Conservation (phyloP, 208 protist species). For the Novymonas esmeraldas region DNA sequence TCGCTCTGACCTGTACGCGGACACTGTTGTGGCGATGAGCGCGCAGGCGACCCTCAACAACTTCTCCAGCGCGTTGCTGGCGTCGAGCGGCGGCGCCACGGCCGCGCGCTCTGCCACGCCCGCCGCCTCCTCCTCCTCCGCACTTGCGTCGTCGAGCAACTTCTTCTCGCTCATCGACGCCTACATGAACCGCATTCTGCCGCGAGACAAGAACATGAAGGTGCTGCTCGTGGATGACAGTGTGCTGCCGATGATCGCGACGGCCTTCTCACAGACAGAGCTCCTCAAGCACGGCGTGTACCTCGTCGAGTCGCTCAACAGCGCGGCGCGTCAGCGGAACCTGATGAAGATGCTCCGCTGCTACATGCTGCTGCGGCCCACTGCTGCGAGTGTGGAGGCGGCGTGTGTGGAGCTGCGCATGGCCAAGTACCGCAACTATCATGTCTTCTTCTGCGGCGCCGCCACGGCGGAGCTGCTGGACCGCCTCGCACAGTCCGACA, state of each 20-base stretch:
- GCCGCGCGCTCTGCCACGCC: not conserved
- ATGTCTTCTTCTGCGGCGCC: slow-evolving; percentile 93
- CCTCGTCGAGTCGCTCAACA: slow-evolving; percentile 92
- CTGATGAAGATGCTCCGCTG: slow-evolving; percentile 94
- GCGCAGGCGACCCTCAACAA: slow-evolving; percentile 26
- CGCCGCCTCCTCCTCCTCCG: slow-evolving; percentile 8
- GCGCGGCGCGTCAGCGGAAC: slow-evolving; percentile 63
- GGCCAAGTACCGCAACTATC: slow-evolving; percentile 86
- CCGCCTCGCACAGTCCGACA: slow-evolving; percentile 94
- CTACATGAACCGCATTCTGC: slow-evolving; percentile 74
- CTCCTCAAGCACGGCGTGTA: slow-evolving; percentile 97
- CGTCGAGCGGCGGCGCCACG: not conserved
- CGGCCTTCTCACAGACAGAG: slow-evolving; percentile 94
- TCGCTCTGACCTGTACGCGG: too few relatives aligned
- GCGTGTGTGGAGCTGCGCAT: slow-evolving; percentile 88
- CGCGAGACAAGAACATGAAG: slow-evolving; percentile 90
- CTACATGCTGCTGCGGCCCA: slow-evolving; percentile 93
- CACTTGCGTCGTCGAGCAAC: slow-evolving; percentile 18
- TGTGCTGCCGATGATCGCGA: slow-evolving; percentile 93
- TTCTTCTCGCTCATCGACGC: slow-evolving; percentile 58
- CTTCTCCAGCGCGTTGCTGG: slow-evolving; percentile 27
- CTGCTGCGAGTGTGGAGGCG: slow-evolving; percentile 81
- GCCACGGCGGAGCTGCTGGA: slow-evolving; percentile 76
- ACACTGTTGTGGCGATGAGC: slow-evolving; percentile 20
- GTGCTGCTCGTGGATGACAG: slow-evolving; percentile 95